Base-by-base conservation (phyloP, 1,284 basidiomycete species). In the Ustilago esculenta region DNA sequence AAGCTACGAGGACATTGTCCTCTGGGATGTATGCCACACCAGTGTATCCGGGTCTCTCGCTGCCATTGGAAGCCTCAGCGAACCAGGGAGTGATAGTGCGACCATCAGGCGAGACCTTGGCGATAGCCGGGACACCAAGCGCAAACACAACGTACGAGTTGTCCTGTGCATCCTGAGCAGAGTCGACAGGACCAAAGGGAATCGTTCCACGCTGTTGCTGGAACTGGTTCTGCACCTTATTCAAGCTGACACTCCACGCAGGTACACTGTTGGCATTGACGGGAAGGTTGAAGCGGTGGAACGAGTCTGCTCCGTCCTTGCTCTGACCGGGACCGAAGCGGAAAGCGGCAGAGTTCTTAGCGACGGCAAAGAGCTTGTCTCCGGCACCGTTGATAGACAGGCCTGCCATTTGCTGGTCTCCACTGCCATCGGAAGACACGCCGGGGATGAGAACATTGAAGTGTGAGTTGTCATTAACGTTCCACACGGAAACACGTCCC, bases 131-230 rank as follows among this genome's bases (percentile, higher is more conserved):
- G 21, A 72, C 70, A 25, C 78, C 78, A 3, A 80, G 63, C 3
- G 75, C 78, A 40, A 80, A 80, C 15, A 73, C 72, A 20, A 80
- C 72, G 59, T 80, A 80, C 32, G 74, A 76, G 63, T 79, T 78
- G 24, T 78, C 78, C 44, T 72, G 60, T 14, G 24, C 46, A 55
- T 79, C 78, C 54, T 79, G 77, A 1, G 77, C 72, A 11, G 68
- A 71, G n/a, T 61, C 77, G 8, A 80, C 76, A 3, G 73, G 73
- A 10, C 77, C 78, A 37, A 79, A 80, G 0, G 78, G 78, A n/a
- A 76, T 52, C 8, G 47, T 65, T 18, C 78, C 77, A 14, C 27
- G 40, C 41, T 53, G 24, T 32, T 50, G 29, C 35, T 70, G 32
- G 36, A 80, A 77, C 33, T 66, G 42, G 7, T 45, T 49, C 60